A percentile compares a stretch with the other conserved stretches of the same genome.
phyloP scores from a whole-genome alignment of 208 protist genomes.

The Vickermania spadyakhi region DNA sequence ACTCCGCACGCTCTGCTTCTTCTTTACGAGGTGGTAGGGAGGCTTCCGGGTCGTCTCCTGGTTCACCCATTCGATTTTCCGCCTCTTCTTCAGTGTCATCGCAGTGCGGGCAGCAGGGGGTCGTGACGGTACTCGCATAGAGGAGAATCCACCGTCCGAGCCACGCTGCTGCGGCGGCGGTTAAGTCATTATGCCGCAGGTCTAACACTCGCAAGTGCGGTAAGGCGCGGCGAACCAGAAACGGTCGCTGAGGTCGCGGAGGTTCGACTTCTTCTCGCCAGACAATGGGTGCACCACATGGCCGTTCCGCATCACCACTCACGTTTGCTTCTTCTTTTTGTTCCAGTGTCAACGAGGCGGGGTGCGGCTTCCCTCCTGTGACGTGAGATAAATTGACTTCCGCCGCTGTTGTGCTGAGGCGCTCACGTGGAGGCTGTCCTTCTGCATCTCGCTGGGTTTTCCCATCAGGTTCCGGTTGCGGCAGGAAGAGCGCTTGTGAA shows the following conservation, averaged over 20 bases:
- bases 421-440: neutral
- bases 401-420: neutral
- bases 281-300: too few relatives aligned
- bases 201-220: constrained; percentile 48
- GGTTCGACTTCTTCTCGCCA: neutral
- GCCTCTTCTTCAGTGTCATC: too few relatives aligned
- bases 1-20: too few relatives aligned
- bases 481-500: neutral
- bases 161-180: constrained; percentile 41
- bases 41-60: too few relatives aligned
- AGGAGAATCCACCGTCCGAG: constrained; percentile 60
- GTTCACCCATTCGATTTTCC: too few relatives aligned
- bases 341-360: neutral
- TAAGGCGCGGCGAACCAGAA: constrained; percentile 4
- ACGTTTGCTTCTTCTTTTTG: too few relatives aligned
- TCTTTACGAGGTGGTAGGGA: too few relatives aligned
- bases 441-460: neutral
- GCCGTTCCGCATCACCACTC: too few relatives aligned
- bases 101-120: too few relatives aligned
- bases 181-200: constrained; percentile 54
- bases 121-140: too few relatives aligned
- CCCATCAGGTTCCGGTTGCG: neutral
- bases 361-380: neutral
- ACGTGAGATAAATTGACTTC: too few relatives aligned
- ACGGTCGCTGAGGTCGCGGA: neutral